These are phyloP conservation scores for Cladorrhinum sp. DNA, from an alignment of 2,329 filamentous ascomycete species.

Conservation along the genomic window DNA sequence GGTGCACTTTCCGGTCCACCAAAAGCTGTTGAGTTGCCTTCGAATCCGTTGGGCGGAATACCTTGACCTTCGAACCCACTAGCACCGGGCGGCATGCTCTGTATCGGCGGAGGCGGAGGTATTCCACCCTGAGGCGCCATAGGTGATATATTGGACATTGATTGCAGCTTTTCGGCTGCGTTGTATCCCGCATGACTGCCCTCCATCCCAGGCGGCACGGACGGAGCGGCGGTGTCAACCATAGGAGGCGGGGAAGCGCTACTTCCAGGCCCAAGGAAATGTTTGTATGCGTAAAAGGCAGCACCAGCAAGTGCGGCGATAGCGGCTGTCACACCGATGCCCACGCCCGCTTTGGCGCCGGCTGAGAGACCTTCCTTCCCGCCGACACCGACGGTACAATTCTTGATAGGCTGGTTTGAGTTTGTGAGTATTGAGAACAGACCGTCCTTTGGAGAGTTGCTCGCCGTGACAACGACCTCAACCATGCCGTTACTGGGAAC, in stretches of 20 bases:
- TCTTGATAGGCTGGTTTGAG: conserved; percentile 27
- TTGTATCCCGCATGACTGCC: neutral
- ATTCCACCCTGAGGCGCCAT: neutral
- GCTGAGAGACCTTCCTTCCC: conserved; percentile 18
- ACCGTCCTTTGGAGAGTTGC: conserved; percentile 17
- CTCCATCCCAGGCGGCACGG: neutral
- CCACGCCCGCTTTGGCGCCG: conserved; percentile 26
- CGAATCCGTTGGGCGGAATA: neutral
- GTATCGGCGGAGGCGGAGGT: neutral
- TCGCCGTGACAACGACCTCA: conserved; percentile 22
- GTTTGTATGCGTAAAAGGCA: conserved; percentile 18
- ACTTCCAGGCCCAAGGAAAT: conserved; percentile 6
- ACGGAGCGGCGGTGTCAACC: neutral
- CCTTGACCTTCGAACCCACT: neutral
- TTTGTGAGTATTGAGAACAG: conserved; percentile 24
- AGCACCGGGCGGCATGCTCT: neutral
- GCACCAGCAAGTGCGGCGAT: conserved; percentile 12
- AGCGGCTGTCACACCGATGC: conserved; percentile 15
- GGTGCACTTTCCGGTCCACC: neutral
- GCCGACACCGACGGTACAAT: conserved; percentile 26
- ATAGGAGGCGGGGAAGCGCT: neutral
- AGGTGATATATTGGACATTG: neutral
- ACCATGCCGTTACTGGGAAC: conserved; percentile 21
- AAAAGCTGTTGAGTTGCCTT: neutral
- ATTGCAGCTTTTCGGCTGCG: neutral